phyloP scores from a whole-genome alignment of 164 flowering plant genomes.

The Berberis vulgaris region DNA sequence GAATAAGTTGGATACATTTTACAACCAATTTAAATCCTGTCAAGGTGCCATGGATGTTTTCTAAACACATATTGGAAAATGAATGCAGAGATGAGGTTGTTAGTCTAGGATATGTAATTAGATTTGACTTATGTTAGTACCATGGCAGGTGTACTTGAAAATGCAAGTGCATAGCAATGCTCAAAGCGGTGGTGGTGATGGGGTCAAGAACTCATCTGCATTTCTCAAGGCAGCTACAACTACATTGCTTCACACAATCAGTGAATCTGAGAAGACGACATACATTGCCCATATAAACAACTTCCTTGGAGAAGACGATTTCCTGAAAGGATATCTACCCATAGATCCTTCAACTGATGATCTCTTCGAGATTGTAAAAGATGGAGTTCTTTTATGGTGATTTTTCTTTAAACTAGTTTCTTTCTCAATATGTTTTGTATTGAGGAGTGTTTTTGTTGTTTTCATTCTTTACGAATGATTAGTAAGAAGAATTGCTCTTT shows the following conservation, averaged over 20 bases:
- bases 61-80: too few relatives aligned
- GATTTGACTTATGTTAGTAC: not conserved
- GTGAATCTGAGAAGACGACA: constrained; percentile 58
- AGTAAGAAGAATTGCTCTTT: too few relatives aligned
- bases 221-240: constrained; percentile 75
- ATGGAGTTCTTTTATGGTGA: constrained; percentile 92
- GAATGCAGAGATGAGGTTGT: not conserved
- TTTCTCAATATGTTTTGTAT: not conserved
- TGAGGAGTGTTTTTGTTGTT: constrained; percentile 2
- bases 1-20: too few relatives aligned
- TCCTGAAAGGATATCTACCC: constrained; percentile 68
- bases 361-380: constrained; percentile 68
- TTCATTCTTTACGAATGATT: constrained; percentile 4
- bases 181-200: constrained; percentile 26
- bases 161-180: constrained; percentile 46
- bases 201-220: constrained; percentile 48
- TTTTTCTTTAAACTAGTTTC: too few relatives aligned
- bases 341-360: constrained; percentile 60
- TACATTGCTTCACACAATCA: constrained; percentile 70
- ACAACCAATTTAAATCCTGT: too few relatives aligned
- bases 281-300: constrained; percentile 82
- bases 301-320: constrained; percentile 75
- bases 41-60: too few relatives aligned
- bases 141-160: constrained; percentile 48
- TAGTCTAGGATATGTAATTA: not conserved